phyloP scores from a whole-genome alignment of 2,329 filamentous ascomycete species.

The Septoria linicola region DNA sequence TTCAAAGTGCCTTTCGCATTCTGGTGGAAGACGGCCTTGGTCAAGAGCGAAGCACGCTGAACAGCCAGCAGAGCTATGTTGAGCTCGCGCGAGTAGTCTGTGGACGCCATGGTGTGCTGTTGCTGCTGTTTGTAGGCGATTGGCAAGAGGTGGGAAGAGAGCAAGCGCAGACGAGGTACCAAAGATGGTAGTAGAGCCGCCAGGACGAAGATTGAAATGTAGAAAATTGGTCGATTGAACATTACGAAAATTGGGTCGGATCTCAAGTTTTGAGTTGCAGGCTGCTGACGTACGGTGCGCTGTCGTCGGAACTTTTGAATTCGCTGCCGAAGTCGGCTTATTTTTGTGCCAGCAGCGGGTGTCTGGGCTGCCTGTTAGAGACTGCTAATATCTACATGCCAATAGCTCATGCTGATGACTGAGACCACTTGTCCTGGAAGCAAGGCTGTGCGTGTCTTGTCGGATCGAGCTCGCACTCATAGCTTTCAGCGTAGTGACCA shows the following conservation, averaged over 20 bases:
- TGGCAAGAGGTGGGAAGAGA: conserved; percentile 36
- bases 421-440: too few relatives aligned
- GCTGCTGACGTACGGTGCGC: not conserved
- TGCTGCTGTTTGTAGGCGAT: conserved; percentile 6
- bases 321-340: conserved; percentile 8
- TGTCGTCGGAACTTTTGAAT: not conserved
- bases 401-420: too few relatives aligned
- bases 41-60: conserved; percentile 74
- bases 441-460: too few relatives aligned
- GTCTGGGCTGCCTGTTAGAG: too few relatives aligned
- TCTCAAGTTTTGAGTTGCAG: not conserved
- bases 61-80: conserved; percentile 83
- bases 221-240: conserved; percentile 2
- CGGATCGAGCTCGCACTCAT: too few relatives aligned
- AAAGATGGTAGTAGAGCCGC: conserved; percentile 45
- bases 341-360: too few relatives aligned
- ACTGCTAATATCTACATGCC: too few relatives aligned
- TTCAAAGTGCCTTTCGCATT: conserved; percentile 91
- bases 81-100: conserved; percentile 72
- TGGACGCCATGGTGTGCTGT: conserved; percentile 39
- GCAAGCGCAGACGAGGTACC: conserved; percentile 44
- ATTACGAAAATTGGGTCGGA: not conserved
- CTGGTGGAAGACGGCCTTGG: conserved; percentile 76
- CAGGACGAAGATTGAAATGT: conserved; percentile 41
- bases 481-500: too few relatives aligned